Conservation (phyloP, 2,329 filamentous ascomycete genomes). For the Anthostomella pinea region DNA sequence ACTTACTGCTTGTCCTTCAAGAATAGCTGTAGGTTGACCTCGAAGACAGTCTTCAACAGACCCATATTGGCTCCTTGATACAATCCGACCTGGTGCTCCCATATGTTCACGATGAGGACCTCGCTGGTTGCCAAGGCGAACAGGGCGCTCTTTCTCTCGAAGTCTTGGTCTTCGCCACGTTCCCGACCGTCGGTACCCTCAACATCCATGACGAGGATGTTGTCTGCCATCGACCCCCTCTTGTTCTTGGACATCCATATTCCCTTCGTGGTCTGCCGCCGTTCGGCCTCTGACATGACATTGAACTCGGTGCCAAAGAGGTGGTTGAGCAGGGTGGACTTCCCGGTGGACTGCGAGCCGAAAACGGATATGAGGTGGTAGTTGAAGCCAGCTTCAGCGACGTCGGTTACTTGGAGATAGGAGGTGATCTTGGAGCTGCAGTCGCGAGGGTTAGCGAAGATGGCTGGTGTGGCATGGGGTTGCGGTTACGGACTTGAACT, state of each 20-base stretch:
- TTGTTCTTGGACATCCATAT: slow-evolving; percentile 99
- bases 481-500: slow-evolving; percentile 82
- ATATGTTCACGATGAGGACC: slow-evolving; percentile 97
- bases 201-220: slow-evolving; percentile 98
- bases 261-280: slow-evolving; percentile 95
- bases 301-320: slow-evolving; percentile 95
- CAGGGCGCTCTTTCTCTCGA: slow-evolving; percentile 95
- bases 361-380: slow-evolving; percentile 99
- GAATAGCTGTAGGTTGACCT: slow-evolving; percentile 96
- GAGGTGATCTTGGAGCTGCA: slow-evolving; percentile 70
- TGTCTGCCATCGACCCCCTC: slow-evolving; percentile 78
- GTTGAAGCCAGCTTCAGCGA: slow-evolving; percentile 91
- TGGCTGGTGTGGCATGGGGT: slow-evolving; percentile 7
- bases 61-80: slow-evolving; percentile 99
- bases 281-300: slow-evolving; percentile 93
- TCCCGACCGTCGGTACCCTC: slow-evolving; percentile 96
- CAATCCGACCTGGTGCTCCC: slow-evolving; percentile 97
- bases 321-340: slow-evolving; percentile 93
- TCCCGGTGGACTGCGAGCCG: slow-evolving; percentile 96
- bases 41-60: slow-evolving; percentile 95
- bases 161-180: slow-evolving; percentile 96
- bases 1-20: slow-evolving; percentile 88
- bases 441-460: slow-evolving; percentile 14
- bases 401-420: slow-evolving; percentile 76
- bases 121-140: slow-evolving; percentile 97